Percentiles rank a stretch among this genome's conserved stretches.
Conservation (phyloP, 179 eudicot species). For the Beta macrorhiza region DNA sequence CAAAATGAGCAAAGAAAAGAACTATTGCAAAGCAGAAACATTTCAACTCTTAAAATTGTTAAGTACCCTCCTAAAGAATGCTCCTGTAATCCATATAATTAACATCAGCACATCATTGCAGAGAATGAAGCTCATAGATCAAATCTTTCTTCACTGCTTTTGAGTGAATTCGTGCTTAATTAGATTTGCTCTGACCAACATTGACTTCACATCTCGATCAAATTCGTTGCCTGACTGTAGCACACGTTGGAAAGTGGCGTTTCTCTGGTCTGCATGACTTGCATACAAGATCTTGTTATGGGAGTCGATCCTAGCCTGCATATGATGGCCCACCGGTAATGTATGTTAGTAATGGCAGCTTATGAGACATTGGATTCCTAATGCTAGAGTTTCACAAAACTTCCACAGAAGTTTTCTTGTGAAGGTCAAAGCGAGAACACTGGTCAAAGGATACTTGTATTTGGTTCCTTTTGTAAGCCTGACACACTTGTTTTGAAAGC, state of each 20-base stretch:
- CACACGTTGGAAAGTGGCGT: slow-evolving; percentile 84
- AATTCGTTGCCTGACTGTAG: slow-evolving; percentile 81
- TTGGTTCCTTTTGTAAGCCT: slow-evolving; percentile 80
- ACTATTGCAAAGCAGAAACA: slow-evolving; percentile 25
- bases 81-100: slow-evolving; percentile 5
- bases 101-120: neutral
- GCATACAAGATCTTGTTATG: slow-evolving; percentile 95
- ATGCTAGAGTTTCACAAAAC: neutral
- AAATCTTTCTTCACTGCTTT: slow-evolving; percentile 50
- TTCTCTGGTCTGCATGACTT: slow-evolving; percentile 95
- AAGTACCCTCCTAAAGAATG: slow-evolving; percentile 4
- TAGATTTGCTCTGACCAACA: slow-evolving; percentile 80
- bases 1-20: slow-evolving; percentile 16
- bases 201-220: slow-evolving; percentile 73
- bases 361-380: neutral
- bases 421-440: slow-evolving; percentile 1
- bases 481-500: slow-evolving; percentile 79
- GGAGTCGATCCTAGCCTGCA: slow-evolving; percentile 98
- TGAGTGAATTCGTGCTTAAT: slow-evolving; percentile 63
- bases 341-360: neutral
- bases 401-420: neutral
- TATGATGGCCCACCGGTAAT: neutral
- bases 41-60: neutral
- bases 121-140: slow-evolving; percentile 9
- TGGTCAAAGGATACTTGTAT: slow-evolving; percentile 59